Percentiles rank a stretch among this genome's conserved stretches.
Conservation (phyloP, 306 rosid genomes). For the Pyrus pyrifolia region DNA sequence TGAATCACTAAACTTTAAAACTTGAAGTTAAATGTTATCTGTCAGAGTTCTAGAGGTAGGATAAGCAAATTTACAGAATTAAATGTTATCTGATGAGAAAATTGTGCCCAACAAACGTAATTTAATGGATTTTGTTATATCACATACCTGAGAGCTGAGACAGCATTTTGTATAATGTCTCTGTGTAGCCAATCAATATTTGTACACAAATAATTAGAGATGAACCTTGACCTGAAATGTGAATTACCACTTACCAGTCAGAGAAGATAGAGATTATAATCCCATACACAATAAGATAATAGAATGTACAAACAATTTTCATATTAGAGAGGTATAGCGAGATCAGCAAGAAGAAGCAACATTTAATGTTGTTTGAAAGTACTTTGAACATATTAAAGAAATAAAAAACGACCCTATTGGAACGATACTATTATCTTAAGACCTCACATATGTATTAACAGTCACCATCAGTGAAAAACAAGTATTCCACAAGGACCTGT, state of each 20-base stretch:
- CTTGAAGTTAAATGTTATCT: background rate
- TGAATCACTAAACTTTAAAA: constrained; percentile 13
- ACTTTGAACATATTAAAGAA: background rate
- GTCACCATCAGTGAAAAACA: background rate
- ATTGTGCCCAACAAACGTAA: background rate
- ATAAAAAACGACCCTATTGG: background rate
- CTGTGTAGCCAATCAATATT: constrained; percentile 90
- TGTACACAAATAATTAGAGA: constrained; percentile 87
- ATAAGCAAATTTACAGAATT: background rate
- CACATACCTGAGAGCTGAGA: constrained; percentile 83
- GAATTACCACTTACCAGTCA: constrained; percentile 22
- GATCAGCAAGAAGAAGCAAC: background rate
- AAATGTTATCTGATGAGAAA: background rate
- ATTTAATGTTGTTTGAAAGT: background rate
- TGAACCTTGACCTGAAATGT: constrained; percentile 91
- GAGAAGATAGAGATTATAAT: constrained; percentile 18
- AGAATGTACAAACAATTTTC: background rate
- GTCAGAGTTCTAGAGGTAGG: background rate
- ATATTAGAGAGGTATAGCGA: background rate
- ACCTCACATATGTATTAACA: background rate
- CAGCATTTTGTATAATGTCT: constrained; percentile 83
- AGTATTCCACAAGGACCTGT: background rate
- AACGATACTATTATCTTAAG: background rate
- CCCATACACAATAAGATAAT: constrained; percentile 5
- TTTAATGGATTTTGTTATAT: background rate